Evolutionary conservation across 148 eudicot species (phyloP), one percentile per base, ranked within the genome.

Genomic region (Salicornia ramosissima): DNA sequence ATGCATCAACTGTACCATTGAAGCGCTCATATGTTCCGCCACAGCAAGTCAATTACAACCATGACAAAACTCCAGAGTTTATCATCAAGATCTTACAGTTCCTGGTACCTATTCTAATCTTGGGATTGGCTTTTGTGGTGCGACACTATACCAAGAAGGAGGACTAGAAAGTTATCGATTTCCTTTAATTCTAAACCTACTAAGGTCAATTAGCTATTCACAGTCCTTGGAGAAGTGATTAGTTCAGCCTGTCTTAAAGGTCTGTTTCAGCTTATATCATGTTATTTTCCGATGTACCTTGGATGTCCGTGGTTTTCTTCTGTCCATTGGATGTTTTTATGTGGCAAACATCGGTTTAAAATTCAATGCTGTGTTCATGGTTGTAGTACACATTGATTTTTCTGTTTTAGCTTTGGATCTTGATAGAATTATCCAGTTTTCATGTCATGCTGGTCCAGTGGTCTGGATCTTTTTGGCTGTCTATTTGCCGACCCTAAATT

Each of bases 111-210:
- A 67, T 90, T 62, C 68, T 90, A 71, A 86, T 90, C 61, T 77
- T 90, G 74, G 92, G 90, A 21, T 63, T 90, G 74, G 96, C 96
- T 33, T 87, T 90, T 60, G 80, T 56, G 2, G 90, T 88, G 45
- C 84, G 96, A 7, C 68, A 83, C 54, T 90, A 86, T 77, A 86
- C 90, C 84, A 90, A 86, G 70, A 84, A 87, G 75, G 86, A 87
- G 77, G 86, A 86, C 26, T 88, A 82, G 82, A n/a, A 43, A 8
- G 25, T 28, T 43, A 9, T 43, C 34, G 11, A n/a, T 64, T 49
- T 68, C 53, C 56, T 61, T 59, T 29, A 29, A 39, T 50, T 39
- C 24, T 64, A 26, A 65, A 21, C 34, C 29, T 54, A 25, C 58
- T 47, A 29, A 30, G 58, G 50, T 73, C 70, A 53, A 13, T 55